Conservation (phyloP, 2,329 filamentous ascomycete species). For the Colletotrichum acutatum region DNA sequence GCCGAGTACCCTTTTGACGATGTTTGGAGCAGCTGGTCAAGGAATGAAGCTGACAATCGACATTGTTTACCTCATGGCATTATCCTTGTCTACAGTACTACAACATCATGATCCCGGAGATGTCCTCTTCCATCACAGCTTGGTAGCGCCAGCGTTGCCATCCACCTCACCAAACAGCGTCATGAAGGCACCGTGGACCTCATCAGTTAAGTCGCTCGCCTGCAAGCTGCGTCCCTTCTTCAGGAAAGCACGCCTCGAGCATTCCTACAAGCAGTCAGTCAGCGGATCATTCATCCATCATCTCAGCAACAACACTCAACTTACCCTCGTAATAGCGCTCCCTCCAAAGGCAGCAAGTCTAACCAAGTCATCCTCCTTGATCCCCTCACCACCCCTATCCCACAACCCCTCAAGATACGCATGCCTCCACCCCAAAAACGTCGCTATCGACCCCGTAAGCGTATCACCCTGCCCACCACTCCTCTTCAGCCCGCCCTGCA, state of each 20-base stretch:
- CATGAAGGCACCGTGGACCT: slow-evolving; percentile 85
- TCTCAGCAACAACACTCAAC: slow-evolving; percentile 41
- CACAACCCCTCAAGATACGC: slow-evolving; percentile 88
- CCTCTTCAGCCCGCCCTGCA: slow-evolving; percentile 86
- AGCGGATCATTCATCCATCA: slow-evolving; percentile 28
- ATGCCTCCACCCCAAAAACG: slow-evolving; percentile 87
- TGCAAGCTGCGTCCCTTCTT: slow-evolving; percentile 90
- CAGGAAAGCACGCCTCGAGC: slow-evolving; percentile 85
- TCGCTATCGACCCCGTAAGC: slow-evolving; percentile 88
- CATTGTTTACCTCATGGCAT: neutral
- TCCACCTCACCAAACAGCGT: slow-evolving; percentile 81
- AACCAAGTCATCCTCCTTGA: slow-evolving; percentile 71
- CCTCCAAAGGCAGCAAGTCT: slow-evolving; percentile 87
- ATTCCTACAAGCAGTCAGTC: slow-evolving; percentile 64
- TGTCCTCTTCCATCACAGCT: slow-evolving; percentile 41
- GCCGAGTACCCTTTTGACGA: neutral
- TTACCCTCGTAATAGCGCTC: slow-evolving; percentile 83
- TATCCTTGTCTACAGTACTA: neutral
- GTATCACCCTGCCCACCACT: slow-evolving; percentile 97
- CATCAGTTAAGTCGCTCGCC: slow-evolving; percentile 91
- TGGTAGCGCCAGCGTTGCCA: slow-evolving; percentile 48
- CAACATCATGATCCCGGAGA: neutral
- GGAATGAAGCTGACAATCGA: neutral
- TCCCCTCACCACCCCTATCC: slow-evolving; percentile 46
- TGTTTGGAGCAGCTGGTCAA: neutral